A percentile compares a stretch with the other conserved stretches of the same genome.
phyloP scores from a whole-genome alignment of 805 yeast genomes.

The Lipomyces chichibuensis region DNA sequence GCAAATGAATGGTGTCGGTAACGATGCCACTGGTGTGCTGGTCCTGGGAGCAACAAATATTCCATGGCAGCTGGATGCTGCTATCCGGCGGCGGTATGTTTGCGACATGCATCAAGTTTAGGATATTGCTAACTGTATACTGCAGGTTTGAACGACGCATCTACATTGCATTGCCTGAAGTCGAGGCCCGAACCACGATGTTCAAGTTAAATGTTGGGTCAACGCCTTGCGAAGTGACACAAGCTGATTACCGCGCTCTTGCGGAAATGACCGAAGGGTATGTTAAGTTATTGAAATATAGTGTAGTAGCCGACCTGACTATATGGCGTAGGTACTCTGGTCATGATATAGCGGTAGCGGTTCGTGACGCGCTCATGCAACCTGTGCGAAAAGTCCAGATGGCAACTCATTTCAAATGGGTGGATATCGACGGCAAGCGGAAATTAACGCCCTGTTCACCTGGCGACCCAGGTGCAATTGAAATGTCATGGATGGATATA shows the following conservation, averaged over 20 bases:
- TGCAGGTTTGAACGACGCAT: conserved; percentile 82
- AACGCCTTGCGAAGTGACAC: conserved; percentile 77
- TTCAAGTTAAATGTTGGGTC: conserved; percentile 90
- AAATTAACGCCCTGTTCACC: conserved; percentile 94
- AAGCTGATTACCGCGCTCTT: conserved; percentile 72
- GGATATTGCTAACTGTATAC: conserved; percentile 1
- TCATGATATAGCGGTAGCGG: conserved; percentile 94
- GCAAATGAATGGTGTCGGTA: conserved; percentile 99
- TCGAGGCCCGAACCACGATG: conserved; percentile 90
- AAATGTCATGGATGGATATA: conserved; percentile 91
- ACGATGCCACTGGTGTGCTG: conserved; percentile 85
- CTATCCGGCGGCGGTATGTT: conserved; percentile 77
- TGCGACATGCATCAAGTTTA: background rate
- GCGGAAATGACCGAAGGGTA: conserved; percentile 92
- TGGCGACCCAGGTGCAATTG: conserved; percentile 84
- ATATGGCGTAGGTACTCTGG: conserved; percentile 68
- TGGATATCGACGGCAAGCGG: conserved; percentile 44
- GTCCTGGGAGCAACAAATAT: conserved; percentile 97
- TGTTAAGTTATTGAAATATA: background rate
- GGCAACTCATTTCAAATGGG: conserved; percentile 89
- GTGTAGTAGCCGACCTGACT: background rate
- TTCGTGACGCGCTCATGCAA: conserved; percentile 96
- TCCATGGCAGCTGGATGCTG: conserved; percentile 98
- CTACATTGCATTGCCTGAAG: conserved; percentile 91
- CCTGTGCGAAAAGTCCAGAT: conserved; percentile 94